A percentile compares a stretch with the other conserved stretches of the same genome.
These are phyloP conservation scores for Ceratocystis ficicola DNA, from an alignment of 2,329 filamentous ascomycete species.

Conservation along the genomic window DNA sequence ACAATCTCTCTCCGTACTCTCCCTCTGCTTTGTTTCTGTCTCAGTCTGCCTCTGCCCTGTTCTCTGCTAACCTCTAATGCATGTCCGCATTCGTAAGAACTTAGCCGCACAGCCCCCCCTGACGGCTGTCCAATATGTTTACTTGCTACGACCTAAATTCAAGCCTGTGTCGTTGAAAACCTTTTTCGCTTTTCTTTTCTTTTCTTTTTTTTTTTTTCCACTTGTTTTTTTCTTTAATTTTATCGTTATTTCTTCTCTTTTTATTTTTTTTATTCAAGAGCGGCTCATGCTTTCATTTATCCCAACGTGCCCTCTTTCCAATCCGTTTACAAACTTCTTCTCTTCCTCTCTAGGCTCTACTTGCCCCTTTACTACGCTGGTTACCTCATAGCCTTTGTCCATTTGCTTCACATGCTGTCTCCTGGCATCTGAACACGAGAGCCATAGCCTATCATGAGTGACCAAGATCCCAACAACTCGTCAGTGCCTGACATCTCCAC, in stretches of 20 bases:
- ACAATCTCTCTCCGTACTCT: background rate
- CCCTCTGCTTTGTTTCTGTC: background rate
- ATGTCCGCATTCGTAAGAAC: background rate
- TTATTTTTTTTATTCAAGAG: background rate
- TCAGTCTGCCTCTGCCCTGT: background rate
- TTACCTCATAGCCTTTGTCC: background rate
- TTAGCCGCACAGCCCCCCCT: background rate
- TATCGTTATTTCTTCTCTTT: background rate
- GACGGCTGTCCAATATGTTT: background rate
- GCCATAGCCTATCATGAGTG: slow-evolving; percentile 15
- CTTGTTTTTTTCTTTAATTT: background rate
- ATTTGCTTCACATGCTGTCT: background rate
- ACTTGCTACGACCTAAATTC: background rate
- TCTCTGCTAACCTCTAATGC: background rate
- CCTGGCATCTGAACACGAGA: background rate
- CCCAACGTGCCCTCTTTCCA: slow-evolving; percentile 5
- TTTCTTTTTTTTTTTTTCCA: background rate
- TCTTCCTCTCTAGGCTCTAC: background rate
- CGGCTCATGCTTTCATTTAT: slow-evolving; percentile 11
- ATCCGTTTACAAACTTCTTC: background rate
- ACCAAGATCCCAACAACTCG: slow-evolving; percentile 13
- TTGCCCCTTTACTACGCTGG: background rate
- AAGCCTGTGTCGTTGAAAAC: background rate
- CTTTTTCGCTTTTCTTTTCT: background rate
- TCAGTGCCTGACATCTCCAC: slow-evolving; percentile 9